Conservation (phyloP, 495 filamentous ascomycete species). For the Tuber calosporum region DNA sequence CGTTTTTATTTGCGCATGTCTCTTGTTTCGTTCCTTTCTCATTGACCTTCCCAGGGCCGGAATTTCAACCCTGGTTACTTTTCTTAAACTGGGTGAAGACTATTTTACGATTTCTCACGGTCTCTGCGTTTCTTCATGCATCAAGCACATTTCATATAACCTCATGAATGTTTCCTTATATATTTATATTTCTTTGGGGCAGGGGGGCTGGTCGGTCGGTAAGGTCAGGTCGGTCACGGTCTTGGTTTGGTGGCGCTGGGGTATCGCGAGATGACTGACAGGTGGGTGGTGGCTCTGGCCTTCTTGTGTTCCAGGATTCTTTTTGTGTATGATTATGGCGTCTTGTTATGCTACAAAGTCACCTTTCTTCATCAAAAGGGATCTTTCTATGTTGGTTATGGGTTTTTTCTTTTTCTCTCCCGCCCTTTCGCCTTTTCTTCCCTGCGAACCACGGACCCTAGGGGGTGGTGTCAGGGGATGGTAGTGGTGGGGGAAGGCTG, state of each 20-base stretch:
- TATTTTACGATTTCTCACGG: constrained; percentile 18
- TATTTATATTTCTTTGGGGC: constrained; percentile 24
- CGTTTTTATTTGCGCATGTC: constrained; percentile 23
- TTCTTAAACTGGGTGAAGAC: constrained; percentile 29
- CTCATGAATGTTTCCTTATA: constrained; percentile 21
- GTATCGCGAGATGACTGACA: neutral
- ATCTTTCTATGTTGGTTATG: constrained; percentile 3
- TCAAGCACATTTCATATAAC: neutral
- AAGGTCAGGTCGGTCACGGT: constrained; percentile 24
- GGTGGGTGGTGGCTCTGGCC: constrained; percentile 13
- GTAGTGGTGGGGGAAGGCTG: neutral
- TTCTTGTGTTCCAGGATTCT: constrained; percentile 7
- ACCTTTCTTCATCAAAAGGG: constrained; percentile 23
- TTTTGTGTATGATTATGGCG: constrained; percentile 34
- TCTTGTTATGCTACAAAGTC: constrained; percentile 35
- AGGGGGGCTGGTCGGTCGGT: constrained; percentile 8
- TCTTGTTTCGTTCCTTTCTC: constrained; percentile 11
- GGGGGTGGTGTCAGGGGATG: neutral
- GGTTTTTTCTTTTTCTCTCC: neutral
- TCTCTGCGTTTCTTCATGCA: neutral
- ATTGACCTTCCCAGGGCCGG: constrained; percentile 11
- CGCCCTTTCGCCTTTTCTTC: neutral
- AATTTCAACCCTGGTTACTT: neutral
- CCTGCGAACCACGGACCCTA: neutral
- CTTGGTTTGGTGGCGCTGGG: constrained; percentile 17